phyloP scores from a whole-genome alignment of 441 rosid species.

The Aquilaria agallochum region DNA sequence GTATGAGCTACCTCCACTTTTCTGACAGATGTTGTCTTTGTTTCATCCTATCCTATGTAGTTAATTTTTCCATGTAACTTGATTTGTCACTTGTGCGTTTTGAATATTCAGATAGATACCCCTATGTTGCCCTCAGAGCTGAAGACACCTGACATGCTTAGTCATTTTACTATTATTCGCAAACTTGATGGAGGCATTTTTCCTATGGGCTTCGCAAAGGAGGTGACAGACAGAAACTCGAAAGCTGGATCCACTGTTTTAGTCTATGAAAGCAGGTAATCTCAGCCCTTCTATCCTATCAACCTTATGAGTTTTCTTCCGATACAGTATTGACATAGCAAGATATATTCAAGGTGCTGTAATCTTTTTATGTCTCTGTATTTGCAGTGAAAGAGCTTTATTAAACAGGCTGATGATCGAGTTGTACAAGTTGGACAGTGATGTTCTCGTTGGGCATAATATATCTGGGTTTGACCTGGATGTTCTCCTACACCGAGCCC shows the following conservation, averaged over 20 bases:
- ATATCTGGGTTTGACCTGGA: slow-evolving; percentile 98
- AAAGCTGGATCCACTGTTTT: slow-evolving; percentile 77
- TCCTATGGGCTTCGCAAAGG: slow-evolving; percentile 91
- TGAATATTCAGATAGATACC: slow-evolving; percentile 72
- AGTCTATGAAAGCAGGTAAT: slow-evolving; percentile 75
- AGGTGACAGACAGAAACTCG: slow-evolving; percentile 74
- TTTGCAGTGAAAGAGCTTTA: slow-evolving; percentile 90
- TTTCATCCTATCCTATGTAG: slow-evolving; percentile 1
- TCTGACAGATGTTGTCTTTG: neutral
- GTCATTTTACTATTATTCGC: slow-evolving; percentile 86
- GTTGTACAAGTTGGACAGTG: slow-evolving; percentile 83
- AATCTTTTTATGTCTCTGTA: slow-evolving; percentile 5
- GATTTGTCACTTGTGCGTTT: slow-evolving; percentile 15
- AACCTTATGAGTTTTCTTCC: slow-evolving; percentile 13
- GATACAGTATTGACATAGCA: slow-evolving; percentile 4
- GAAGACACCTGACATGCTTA: slow-evolving; percentile 73
- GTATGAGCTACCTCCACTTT: too few relatives aligned
- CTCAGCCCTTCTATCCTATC: slow-evolving; percentile 16
- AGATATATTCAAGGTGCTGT: neutral
- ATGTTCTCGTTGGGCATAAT: slow-evolving; percentile 96
- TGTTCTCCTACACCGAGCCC: slow-evolving; percentile 89
- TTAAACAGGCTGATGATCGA: slow-evolving; percentile 83
- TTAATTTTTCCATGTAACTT: slow-evolving; percentile 14
- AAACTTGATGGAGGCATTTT: slow-evolving; percentile 90
- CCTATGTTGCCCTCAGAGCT: slow-evolving; percentile 92